phyloP scores from a whole-genome alignment of 2,329 filamentous ascomycete species.

The Chlorencoelia australis region DNA sequence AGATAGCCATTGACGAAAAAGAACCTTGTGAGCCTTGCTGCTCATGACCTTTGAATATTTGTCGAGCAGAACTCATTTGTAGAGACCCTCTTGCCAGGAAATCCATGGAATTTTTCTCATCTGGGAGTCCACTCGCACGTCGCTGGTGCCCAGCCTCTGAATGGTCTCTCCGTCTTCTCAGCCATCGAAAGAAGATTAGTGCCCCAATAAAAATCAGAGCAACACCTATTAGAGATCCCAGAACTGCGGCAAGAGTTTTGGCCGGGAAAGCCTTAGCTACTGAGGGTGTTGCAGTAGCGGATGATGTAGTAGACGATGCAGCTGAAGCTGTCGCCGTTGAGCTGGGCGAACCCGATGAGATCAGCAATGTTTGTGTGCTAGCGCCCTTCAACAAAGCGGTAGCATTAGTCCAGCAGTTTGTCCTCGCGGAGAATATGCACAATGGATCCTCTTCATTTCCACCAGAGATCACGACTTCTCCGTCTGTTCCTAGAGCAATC shows the following conservation, averaged over 20 bases:
- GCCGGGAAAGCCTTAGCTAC: slow-evolving; percentile 29
- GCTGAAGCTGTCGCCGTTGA: slow-evolving; percentile 26
- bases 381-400: slow-evolving; percentile 29
- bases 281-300: slow-evolving; percentile 9
- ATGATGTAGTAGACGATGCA: slow-evolving; percentile 15
- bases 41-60: slow-evolving; percentile 36
- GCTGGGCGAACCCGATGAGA: slow-evolving; percentile 1
- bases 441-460: slow-evolving; percentile 54
- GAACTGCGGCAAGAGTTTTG: slow-evolving; percentile 68
- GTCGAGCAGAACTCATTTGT: slow-evolving; percentile 27
- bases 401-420: slow-evolving; percentile 72
- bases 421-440: slow-evolving; percentile 63
- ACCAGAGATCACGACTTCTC: slow-evolving; percentile 68
- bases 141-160: slow-evolving; percentile 37
- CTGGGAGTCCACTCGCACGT: slow-evolving; percentile 35
- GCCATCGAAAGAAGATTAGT: slow-evolving; percentile 56
- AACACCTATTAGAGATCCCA: slow-evolving; percentile 72
- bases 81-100: slow-evolving; percentile 35
- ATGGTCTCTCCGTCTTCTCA: slow-evolving; percentile 45
- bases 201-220: slow-evolving; percentile 41
- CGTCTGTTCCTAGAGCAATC: slow-evolving; percentile 53
- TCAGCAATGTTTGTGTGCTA: slow-evolving; percentile 10
- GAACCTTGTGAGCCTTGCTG: slow-evolving; percentile 45
- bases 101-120: slow-evolving; percentile 48
- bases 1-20: slow-evolving; percentile 53